phyloP scores from a whole-genome alignment of 2,329 filamentous ascomycete genomes.

The Podosphaera fusca region DNA sequence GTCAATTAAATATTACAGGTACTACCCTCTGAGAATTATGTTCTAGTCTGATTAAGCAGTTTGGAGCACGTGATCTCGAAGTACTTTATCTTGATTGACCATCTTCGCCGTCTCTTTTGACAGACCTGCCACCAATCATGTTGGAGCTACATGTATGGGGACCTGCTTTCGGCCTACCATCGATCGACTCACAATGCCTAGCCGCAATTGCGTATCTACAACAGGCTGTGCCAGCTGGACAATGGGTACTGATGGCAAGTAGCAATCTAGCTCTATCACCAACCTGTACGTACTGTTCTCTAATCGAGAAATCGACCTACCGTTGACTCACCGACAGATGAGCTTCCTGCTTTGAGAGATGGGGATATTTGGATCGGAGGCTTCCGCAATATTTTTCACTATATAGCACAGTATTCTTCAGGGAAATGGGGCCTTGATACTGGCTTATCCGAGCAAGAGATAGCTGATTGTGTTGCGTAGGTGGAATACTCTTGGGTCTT shows the following conservation, averaged over 20 bases:
- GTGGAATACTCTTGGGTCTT: constrained; percentile 4
- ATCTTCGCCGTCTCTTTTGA: not conserved
- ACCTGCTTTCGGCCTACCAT: constrained; percentile 67
- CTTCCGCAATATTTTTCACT: constrained; percentile 29
- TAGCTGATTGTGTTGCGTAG: constrained; percentile 27
- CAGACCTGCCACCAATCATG: constrained; percentile 16
- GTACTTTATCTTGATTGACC: not conserved
- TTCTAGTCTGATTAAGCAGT: no score
- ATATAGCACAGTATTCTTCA: constrained; percentile 20
- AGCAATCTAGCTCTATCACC: constrained; percentile 51
- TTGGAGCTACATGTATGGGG: constrained; percentile 77
- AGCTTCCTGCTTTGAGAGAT: constrained; percentile 33
- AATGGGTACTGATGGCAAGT: constrained; percentile 50
- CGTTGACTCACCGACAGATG: constrained; percentile 19
- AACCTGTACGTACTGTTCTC: constrained; percentile 31
- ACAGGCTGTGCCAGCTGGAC: constrained; percentile 29
- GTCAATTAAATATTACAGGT: no score
- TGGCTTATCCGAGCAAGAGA: constrained; percentile 19
- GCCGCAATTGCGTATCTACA: constrained; percentile 60
- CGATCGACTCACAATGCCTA: constrained; percentile 77
- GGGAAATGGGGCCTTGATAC: constrained; percentile 26
- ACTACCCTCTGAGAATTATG: no score
- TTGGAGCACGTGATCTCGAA: no score
- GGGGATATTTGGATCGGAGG: constrained; percentile 27
- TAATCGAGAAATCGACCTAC: not conserved